Percentiles rank a stretch among this genome's conserved stretches.
phyloP scores from a whole-genome alignment of 257 asterid genomes.

The Ballota nigra region DNA sequence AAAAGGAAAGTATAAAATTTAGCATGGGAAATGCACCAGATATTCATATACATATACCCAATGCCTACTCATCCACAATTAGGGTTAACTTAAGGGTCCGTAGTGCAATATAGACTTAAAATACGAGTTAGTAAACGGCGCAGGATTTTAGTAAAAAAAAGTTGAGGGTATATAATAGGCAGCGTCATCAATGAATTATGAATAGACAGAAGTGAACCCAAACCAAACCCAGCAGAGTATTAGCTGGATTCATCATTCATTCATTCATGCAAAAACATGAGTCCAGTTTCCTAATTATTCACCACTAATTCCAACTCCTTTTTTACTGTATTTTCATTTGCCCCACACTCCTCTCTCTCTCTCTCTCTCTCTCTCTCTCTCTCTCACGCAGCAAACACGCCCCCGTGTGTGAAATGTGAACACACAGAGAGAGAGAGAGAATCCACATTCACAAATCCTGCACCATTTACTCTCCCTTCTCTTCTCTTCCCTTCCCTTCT shows the following conservation, averaged over 20 bases:
- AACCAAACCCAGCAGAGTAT: slow-evolving; percentile 23
- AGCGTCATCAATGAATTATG: no score
- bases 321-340: background rate
- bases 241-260: slow-evolving; percentile 38
- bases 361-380: background rate
- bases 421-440: no score
- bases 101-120: background rate
- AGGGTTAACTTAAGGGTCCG: background rate
- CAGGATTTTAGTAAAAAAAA: no score
- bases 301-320: background rate
- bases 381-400: slow-evolving; percentile 1
- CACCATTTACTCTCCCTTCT: slow-evolving; percentile 19
- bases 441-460: background rate
- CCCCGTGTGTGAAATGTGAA: slow-evolving; percentile 23
- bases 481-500: background rate
- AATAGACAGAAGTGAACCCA: background rate
- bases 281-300: slow-evolving; percentile 4
- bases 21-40: no score
- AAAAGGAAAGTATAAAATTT: no score
- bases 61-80: no score
- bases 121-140: no score
- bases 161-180: no score
- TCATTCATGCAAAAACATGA: slow-evolving; percentile 23
- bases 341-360: background rate
- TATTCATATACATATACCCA: no score